Evolutionary conservation across 768 basidiomycete species (phyloP), one percentile per base, ranked within the genome.

Genomic region (Termitomyces eurrhizus): DNA sequence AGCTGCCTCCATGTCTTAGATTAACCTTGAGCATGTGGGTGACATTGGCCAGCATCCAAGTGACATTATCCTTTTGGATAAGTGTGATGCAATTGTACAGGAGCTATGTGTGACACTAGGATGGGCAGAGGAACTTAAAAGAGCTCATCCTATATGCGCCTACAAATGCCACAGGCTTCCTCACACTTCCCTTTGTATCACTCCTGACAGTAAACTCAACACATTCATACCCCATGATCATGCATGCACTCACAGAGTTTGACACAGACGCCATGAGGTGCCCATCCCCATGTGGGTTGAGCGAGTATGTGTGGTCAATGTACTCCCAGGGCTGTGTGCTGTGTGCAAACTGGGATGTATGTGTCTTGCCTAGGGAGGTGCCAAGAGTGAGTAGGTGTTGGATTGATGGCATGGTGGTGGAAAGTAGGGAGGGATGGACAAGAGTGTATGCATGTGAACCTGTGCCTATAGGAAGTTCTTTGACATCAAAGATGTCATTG

Each of bases 271-370:
- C 74, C 9, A 74, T 77, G 21, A 75, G 62, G 56, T 73, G 65
- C 7, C 74, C 75, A 46, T 77, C 76, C 32, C 69, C 75, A 48
- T 74, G 67, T 3, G 76, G 76, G 56, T 77, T 76, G 70, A 70
- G 72, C 1, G 75, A 74, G 59, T 77, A 77, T 7, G 71, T 62
- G 16, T 74, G 63, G 46, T 77, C 75, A 11, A 68, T 57, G 62
- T 69, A 75, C 56, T 77, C 74, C 76, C 76, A 76, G 6, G 76
- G 76, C 29, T 72, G 62, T 0, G 75, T 75, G 3, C 79, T 79
- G 64, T 80, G 80, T n/a, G 79, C 80, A 62, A 82, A 82, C 63
- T 81, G 80, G 0, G 80, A 79, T 9, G 80, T 80, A 58, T 80
- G 81, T 8, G 79, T 78, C 67, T 84, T 86, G 39, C 83, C 83